These are phyloP conservation scores for Colletotrichum cereale DNA, from an alignment of 2,329 filamentous ascomycete species.

Conservation along the genomic window DNA sequence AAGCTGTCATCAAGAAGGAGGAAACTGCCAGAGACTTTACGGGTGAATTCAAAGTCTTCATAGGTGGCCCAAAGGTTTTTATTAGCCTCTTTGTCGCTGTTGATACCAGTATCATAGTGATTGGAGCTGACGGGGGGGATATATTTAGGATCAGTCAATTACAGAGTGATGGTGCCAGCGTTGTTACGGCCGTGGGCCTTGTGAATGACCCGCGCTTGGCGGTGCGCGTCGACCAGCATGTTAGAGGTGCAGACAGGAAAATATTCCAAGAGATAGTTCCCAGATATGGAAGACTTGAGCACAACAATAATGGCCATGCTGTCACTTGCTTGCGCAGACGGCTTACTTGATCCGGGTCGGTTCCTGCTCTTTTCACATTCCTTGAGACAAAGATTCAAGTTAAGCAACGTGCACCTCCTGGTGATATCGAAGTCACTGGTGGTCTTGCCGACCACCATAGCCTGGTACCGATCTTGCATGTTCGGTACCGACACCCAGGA, in stretches of 20 bases:
- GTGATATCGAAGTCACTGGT: conserved; percentile 46
- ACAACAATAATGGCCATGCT: conserved; percentile 64
- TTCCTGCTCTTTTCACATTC: conserved; percentile 46
- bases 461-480: conserved; percentile 59
- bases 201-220: conserved; percentile 59
- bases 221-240: conserved; percentile 55
- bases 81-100: conserved; percentile 56
- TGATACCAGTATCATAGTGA: conserved; percentile 63
- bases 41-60: conserved; percentile 55
- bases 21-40: conserved; percentile 47
- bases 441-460: conserved; percentile 40
- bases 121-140: conserved; percentile 73
- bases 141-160: conserved; percentile 71
- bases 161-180: conserved; percentile 72
- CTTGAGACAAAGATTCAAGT: conserved; percentile 53
- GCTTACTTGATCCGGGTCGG: conserved; percentile 48
- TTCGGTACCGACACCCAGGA: conserved; percentile 65
- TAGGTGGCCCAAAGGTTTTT: conserved; percentile 43
- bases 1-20: conserved; percentile 15
- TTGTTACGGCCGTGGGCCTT: conserved; percentile 68
- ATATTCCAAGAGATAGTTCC: conserved; percentile 66
- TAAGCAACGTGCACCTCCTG: conserved; percentile 49
- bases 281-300: conserved; percentile 49
- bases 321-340: conserved; percentile 58
- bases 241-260: conserved; percentile 66